Evolutionary conservation across 2,329 filamentous ascomycete genomes (phyloP).

Genomic region (Zalaria obscura): DNA sequence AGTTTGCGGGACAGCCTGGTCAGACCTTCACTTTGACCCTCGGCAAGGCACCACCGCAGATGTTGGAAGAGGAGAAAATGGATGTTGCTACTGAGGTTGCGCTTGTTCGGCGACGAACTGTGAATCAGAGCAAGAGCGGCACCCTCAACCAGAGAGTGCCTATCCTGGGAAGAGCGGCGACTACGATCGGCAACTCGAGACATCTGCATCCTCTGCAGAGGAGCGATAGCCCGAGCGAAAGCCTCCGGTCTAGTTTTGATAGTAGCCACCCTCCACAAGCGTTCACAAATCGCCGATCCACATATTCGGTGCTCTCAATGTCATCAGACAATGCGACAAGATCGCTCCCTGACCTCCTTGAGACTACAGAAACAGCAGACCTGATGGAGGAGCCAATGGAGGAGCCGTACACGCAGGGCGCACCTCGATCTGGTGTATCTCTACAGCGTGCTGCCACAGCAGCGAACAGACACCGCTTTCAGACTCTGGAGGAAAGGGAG

Average conservation of each 20-base stretch:
- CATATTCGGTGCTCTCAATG: conserved; percentile 4
- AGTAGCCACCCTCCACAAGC: conserved; percentile 1
- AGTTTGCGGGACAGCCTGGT: conserved; percentile 20
- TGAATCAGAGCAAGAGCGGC: conserved; percentile 17
- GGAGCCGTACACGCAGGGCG: conserved; percentile 19
- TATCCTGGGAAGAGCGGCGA: conserved; percentile 18
- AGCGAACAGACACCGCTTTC: conserved; percentile 55
- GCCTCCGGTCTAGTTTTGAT: no score
- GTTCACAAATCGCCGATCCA: conserved; percentile 2
- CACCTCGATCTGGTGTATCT: conserved; percentile 17
- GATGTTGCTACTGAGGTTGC: conserved; percentile 20
- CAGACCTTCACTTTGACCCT: conserved; percentile 20
- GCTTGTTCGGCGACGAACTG: conserved; percentile 19
- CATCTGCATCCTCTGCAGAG: not conserved
- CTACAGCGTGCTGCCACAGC: conserved; percentile 38
- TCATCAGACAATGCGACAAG: conserved; percentile 7
- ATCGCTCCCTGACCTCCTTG: conserved; percentile 18
- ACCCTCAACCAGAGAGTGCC: conserved; percentile 17
- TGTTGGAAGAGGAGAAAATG: conserved; percentile 18
- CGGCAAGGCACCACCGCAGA: conserved; percentile 18
- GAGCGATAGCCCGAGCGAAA: not conserved
- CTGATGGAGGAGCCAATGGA: conserved; percentile 13
- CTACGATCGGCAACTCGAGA: conserved; percentile 10
- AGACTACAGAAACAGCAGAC: conserved; percentile 10
- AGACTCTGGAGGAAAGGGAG: conserved; percentile 39